Base-by-base conservation (phyloP, 768 basidiomycete genomes). In the Lactarius psammicola region DNA sequence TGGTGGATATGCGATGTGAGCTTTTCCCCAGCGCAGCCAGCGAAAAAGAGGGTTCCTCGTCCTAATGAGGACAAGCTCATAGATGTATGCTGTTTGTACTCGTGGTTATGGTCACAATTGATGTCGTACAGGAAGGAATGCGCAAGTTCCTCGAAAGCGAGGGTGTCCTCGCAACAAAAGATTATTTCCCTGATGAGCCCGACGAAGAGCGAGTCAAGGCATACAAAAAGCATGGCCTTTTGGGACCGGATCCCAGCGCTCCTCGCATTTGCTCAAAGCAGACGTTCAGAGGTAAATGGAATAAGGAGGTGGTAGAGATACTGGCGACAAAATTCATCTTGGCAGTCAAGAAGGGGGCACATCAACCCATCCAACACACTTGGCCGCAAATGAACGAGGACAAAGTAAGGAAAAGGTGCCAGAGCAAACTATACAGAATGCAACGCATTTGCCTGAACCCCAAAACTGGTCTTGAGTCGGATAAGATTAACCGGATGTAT, bases 341-440 rank as follows among this genome's bases (percentile, higher is more conserved):
- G 17, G 40, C 40, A 42, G 40, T 42, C 40, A 42, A 42, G 17
- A 15, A 42, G 17, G 40, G 40, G 40, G 7, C 17, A 42, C 18
- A 42, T 42, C 18, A 42, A 42, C 17, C 15, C 40, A 7, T 42
- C 5, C 40, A 42, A 42, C 40, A 17, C 15, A 42, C 40, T 42
- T 42, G 40, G 40, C 17, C 6, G 17, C 17, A 42, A 18, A 42
- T 42, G 40, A 18, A 42, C 15, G 55, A 56, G 31, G 33, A 34
- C 30, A 34, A 18, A 34, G 55, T 56, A 34, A 56, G 55, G 31
- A 56, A 56, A n/a, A 56, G 55, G 33, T 56, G 55, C 31, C 55
- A 56, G 55, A 56, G 31, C 31, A 56, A 56, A 20, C 31, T 56
- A 7, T 56, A 56, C 31, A 5, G 31, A 17, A 56, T 20, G 18